Evolutionary conservation across 805 yeast genomes (phyloP), one percentile per base, ranked within the genome.

Genomic region (Kodamaea hsintzibuensis): DNA sequence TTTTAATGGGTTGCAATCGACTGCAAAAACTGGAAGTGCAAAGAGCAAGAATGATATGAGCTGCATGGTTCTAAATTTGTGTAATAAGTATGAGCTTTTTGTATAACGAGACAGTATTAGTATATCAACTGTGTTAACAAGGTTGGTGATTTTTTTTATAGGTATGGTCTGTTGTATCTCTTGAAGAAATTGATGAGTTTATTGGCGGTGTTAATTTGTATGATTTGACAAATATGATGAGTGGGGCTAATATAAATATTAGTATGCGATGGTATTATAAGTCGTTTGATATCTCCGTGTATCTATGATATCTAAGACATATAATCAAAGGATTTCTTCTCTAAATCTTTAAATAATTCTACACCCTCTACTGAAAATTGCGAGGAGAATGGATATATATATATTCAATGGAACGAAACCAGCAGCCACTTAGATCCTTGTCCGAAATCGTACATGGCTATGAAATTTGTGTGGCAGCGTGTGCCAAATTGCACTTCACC

Each of bases 1-100:
- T 27, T 59, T 63, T 16, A 71, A 56, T 3, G 75, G 76, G 51
- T 71, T 65, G 55, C 76, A 71, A 7, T 56, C 39, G 30, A 53
- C 55, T 37, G 55, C 56, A 13, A 57, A 49, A 38, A 46, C 43
- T n/a, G 46, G 33, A 10, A 50, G 38, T 22, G 52, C 43, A 2
- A 48, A 30, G 25, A 40, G 33, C 19, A 42, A 40, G 2, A 40
- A 40, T 12, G 44, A 40, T 40, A 40, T 10, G 25, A 40, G 19
- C n/a, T 40, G 44, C 44, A 40, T 40, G 35, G 5, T 30, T 30
- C 35, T 22, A 22, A 22, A 22, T 39, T 39, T 39, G 17, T 39
- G 42, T 9, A 9, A 16, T n/a, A 14, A 39, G 17, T 39, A 4
- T 35, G 13, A 16, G 42, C 4, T 14, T 38, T n/a, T n/a, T n/a